Evolutionary conservation across 2,329 filamentous ascomycete genomes (phyloP), one percentile per base, ranked within the genome.

Genomic region (Ustilaginoidea virens): DNA sequence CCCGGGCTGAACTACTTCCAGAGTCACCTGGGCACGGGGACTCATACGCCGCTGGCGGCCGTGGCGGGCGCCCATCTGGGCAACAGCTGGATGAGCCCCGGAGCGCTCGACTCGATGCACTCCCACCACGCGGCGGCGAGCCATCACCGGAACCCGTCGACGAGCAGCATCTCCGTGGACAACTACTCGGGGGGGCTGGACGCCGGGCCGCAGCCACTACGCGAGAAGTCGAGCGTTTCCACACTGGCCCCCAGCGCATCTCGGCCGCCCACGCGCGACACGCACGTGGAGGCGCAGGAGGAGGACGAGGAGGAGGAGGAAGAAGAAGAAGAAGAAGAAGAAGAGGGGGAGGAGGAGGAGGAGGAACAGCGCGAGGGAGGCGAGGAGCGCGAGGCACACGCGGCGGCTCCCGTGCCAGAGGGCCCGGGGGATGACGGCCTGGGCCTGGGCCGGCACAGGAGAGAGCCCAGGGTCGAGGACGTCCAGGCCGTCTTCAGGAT

Each of bases 401-500:
- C n/a, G n/a, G 55, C 56, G 5, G 54, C 55, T 4, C 46, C 58
- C 19, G 49, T 51, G 16, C 43, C 49, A 8, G 48, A 43, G 27
- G 26, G 21, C 13, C 14, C 27, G 25, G 13, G 26, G 21, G 11
- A 23, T 27, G 7, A 16, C 12, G 26, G n/a, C n/a, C n/a, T n/a
- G n/a, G n/a, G n/a, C n/a, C n/a, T 14, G 16, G 20, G 17, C 7
- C 29, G 10, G 13, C 30, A 22, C 11, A 69, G 76, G 46, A 69
- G 74, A 15, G 82, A 93, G 47, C 77, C 74, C 4, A 70, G 76
- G 16, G 69, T 80, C 3, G 83, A 93, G 38, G 90, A 98, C 46
- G 66, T 94, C 30, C 90, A 98, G 51, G 80, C 92, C 27, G 80
- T 96, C 5, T 87, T 92, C 45, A 78, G 86, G 39, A 86, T 92